A percentile compares a stretch with the other conserved stretches of the same genome.
phyloP scores from a whole-genome alignment of 805 yeast genomes.

The Candida wancherniae region DNA sequence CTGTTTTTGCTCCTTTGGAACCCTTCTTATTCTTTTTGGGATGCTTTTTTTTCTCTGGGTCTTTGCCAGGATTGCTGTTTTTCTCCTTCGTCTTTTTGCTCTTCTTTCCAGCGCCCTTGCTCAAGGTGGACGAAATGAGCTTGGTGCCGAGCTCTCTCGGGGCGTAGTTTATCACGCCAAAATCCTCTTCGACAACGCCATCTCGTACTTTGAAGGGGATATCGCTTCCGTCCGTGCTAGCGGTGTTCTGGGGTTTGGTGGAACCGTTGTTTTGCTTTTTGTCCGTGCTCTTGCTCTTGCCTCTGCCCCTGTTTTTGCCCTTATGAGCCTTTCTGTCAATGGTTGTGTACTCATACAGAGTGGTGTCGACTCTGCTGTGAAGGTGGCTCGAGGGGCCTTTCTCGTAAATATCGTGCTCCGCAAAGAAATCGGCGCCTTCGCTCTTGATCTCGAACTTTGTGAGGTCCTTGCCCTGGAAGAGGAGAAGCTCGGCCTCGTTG shows the following conservation, averaged over 20 bases:
- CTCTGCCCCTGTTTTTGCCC: constrained; percentile 1
- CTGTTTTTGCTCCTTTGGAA: too few species aligned
- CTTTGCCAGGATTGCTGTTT: not conserved
- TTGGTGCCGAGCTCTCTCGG: constrained; percentile 10
- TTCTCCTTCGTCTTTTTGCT: constrained; percentile 1
- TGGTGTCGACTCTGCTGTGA: constrained; percentile 14
- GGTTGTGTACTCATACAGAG: constrained; percentile 11
- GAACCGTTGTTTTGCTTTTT: not conserved
- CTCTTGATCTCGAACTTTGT: constrained; percentile 22
- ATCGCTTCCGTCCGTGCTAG: not conserved
- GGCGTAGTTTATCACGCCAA: constrained; percentile 14
- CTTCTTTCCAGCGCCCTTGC: constrained; percentile 1
- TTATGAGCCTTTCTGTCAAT: constrained; percentile 2
- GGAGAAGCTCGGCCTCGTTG: constrained; percentile 45
- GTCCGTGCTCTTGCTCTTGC: not conserved
- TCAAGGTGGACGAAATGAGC: constrained; percentile 10
- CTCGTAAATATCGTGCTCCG: constrained; percentile 11
- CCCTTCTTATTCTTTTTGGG: too few species aligned
- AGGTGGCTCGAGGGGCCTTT: constrained; percentile 6
- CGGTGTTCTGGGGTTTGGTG: too few species aligned
- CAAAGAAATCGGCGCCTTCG: constrained; percentile 25
- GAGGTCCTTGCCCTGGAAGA: constrained; percentile 34
- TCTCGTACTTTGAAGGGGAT: constrained; percentile 3
- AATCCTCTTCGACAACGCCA: constrained; percentile 14
- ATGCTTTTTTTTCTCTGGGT: too few species aligned